Conservation (phyloP, 2,329 filamentous ascomycete species). For the Neofusicoccum kwambonambiense region DNA sequence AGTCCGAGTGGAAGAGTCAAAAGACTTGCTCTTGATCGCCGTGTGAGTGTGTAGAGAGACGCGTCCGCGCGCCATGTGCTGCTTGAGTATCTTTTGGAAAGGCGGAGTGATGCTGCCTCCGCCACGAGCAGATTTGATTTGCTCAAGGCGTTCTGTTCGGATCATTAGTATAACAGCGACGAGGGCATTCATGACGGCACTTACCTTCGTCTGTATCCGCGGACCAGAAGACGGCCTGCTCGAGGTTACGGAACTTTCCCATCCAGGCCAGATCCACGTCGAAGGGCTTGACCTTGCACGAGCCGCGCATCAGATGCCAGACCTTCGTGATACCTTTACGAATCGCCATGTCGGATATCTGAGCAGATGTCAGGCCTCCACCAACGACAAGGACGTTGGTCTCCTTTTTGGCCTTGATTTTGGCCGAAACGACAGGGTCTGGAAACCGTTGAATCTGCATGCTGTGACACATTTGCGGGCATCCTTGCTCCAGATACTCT, state of each 20-base stretch:
- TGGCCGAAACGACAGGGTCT: constrained; percentile 50
- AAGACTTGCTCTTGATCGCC: constrained; percentile 52
- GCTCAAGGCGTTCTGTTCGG: constrained; percentile 59
- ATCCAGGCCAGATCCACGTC: constrained; percentile 78
- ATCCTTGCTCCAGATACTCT: background rate
- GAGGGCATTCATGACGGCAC: background rate
- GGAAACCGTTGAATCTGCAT: constrained; percentile 63
- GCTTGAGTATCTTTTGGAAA: constrained; percentile 65
- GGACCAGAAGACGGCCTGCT: constrained; percentile 75
- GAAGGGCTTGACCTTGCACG: constrained; percentile 68
- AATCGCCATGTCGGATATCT: constrained; percentile 67
- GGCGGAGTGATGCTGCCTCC: constrained; percentile 74
- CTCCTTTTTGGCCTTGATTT: constrained; percentile 49
- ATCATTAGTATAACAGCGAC: background rate
- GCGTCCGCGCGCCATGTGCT: constrained; percentile 53
- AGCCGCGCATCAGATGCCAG: constrained; percentile 66
- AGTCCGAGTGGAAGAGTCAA: constrained; percentile 47
- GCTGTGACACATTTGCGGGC: constrained; percentile 60
- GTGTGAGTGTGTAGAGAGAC: constrained; percentile 61
- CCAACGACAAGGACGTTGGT: constrained; percentile 71
- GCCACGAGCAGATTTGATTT: constrained; percentile 64
- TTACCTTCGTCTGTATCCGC: constrained; percentile 65
- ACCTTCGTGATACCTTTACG: constrained; percentile 65
- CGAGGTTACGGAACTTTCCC: constrained; percentile 75
- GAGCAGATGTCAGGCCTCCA: constrained; percentile 73